Percentiles rank a stretch among this genome's conserved stretches.
These are phyloP conservation scores for Sporothrix pallida DNA, from an alignment of 2,329 filamentous ascomycete species.

Conservation along the genomic window DNA sequence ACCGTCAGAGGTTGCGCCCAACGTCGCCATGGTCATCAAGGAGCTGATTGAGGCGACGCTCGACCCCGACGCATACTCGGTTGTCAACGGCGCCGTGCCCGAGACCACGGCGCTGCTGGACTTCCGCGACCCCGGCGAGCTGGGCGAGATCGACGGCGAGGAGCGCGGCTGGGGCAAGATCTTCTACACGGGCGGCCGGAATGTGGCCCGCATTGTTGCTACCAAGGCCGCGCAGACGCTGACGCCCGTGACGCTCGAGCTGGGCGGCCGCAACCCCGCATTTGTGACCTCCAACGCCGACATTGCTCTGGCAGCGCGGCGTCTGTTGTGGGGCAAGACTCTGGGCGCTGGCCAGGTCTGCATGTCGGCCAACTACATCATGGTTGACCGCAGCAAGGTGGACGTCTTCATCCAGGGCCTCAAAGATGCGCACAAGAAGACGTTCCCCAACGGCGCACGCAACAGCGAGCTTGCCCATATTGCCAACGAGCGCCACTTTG, in stretches of 20 bases:
- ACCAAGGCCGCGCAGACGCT: constrained; percentile 88
- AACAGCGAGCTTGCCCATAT: constrained; percentile 82
- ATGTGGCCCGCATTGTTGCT: constrained; percentile 83
- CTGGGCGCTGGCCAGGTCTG: constrained; percentile 90
- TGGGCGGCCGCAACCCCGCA: constrained; percentile 90
- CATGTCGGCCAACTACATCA: constrained; percentile 88
- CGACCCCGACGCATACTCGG: constrained; percentile 75
- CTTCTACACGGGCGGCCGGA: constrained; percentile 85
- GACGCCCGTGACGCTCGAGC: constrained; percentile 86
- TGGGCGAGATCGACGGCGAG: constrained; percentile 31
- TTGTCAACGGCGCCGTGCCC: constrained; percentile 79
- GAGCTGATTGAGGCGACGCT: constrained; percentile 77
- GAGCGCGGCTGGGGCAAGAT: constrained; percentile 88
- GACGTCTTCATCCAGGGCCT: constrained; percentile 75
- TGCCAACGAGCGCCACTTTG: constrained; percentile 79
- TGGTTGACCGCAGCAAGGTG: constrained; percentile 77
- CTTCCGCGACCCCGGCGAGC: constrained; percentile 50
- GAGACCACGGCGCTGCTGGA: constrained; percentile 84
- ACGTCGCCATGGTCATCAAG: constrained; percentile 77
- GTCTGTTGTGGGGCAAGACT: constrained; percentile 87
- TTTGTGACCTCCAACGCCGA: constrained; percentile 87
- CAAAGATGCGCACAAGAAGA: constrained; percentile 71
- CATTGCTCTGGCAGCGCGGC: constrained; percentile 77
- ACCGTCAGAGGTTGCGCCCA: constrained; percentile 82
- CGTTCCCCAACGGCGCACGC: constrained; percentile 83